These are phyloP conservation scores for Cryoendolithus antarcticus DNA, from an alignment of 2,329 filamentous ascomycete genomes.

Conservation along the genomic window DNA sequence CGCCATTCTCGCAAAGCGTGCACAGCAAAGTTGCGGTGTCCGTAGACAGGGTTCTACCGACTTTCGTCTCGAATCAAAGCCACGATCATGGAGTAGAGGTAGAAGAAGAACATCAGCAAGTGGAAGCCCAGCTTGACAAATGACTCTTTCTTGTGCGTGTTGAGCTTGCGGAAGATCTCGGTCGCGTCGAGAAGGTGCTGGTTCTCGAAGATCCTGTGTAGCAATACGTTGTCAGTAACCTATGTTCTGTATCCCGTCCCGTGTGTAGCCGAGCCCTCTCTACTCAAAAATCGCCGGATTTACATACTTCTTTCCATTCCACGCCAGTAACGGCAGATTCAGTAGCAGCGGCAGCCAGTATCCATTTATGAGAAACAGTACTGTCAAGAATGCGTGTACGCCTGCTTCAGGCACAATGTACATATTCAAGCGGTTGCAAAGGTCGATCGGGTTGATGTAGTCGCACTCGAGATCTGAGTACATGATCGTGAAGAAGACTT, in stretches of 20 bases:
- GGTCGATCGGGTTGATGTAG: slow-evolving; percentile 99
- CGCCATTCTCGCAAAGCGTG: too few relatives aligned
- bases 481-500: slow-evolving; percentile 99
- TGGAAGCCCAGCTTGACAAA: slow-evolving; percentile 99
- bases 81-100: slow-evolving; percentile 57
- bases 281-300: too few relatives aligned
- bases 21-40: too few relatives aligned
- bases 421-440: slow-evolving; percentile 99
- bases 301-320: slow-evolving; percentile 95
- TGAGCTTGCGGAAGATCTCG: slow-evolving; percentile 98
- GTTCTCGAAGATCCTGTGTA: slow-evolving; percentile 79
- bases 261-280: too few relatives aligned
- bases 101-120: slow-evolving; percentile 99
- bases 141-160: slow-evolving; percentile 99
- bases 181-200: slow-evolving; percentile 93
- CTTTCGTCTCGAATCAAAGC: slow-evolving; percentile 87
- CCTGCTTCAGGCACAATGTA: slow-evolving; percentile 98
- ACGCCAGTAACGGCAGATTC: slow-evolving; percentile 82
- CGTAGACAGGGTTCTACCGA: slow-evolving; percentile 9
- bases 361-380: slow-evolving; percentile 94
- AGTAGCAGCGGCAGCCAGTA: slow-evolving; percentile 92
- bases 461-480: slow-evolving; percentile 99
- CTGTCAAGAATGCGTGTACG: slow-evolving; percentile 89
- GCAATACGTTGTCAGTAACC: too few relatives aligned
- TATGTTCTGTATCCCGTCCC: too few relatives aligned